A percentile compares a stretch with the other conserved stretches of the same genome.
These are phyloP conservation scores for Beta corolliflora DNA, from an alignment of 179 eudicot species.

Conservation along the genomic window DNA sequence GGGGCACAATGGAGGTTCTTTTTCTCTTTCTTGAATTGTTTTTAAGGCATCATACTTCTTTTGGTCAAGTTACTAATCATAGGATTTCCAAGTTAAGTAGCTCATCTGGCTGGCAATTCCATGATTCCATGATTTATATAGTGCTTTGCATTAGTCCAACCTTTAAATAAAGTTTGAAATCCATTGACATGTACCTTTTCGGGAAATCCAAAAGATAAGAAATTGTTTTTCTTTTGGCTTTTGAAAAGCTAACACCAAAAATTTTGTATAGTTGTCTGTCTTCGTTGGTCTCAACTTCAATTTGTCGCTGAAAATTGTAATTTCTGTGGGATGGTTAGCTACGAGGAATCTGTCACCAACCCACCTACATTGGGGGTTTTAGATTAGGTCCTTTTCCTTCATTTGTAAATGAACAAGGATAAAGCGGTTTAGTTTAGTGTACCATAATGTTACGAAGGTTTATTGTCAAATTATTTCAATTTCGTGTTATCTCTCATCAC, in stretches of 20 bases:
- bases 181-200: neutral
- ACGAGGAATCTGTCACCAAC: slow-evolving; percentile 32
- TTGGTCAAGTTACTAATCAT: slow-evolving; percentile 19
- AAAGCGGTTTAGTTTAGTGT: neutral
- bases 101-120: slow-evolving; percentile 16
- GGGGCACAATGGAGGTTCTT: neutral
- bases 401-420: neutral
- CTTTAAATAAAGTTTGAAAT: neutral
- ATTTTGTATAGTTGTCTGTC: slow-evolving; percentile 6
- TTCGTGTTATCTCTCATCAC: too few species aligned
- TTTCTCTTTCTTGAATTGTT: neutral
- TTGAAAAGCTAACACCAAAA: neutral
- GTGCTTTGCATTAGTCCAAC: slow-evolving; percentile 1
- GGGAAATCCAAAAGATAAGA: slow-evolving; percentile 11
- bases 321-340: slow-evolving; percentile 8
- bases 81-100: slow-evolving; percentile 22
- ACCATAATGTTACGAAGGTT: slow-evolving; percentile 1
- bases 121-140: slow-evolving; percentile 12
- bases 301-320: slow-evolving; percentile 16
- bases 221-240: neutral
- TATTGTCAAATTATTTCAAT: too few species aligned
- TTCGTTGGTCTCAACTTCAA: slow-evolving; percentile 24
- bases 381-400: slow-evolving; percentile 2
- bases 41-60: neutral
- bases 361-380: neutral